phyloP scores from a whole-genome alignment of 306 rosid species.

The Senna siamea region DNA sequence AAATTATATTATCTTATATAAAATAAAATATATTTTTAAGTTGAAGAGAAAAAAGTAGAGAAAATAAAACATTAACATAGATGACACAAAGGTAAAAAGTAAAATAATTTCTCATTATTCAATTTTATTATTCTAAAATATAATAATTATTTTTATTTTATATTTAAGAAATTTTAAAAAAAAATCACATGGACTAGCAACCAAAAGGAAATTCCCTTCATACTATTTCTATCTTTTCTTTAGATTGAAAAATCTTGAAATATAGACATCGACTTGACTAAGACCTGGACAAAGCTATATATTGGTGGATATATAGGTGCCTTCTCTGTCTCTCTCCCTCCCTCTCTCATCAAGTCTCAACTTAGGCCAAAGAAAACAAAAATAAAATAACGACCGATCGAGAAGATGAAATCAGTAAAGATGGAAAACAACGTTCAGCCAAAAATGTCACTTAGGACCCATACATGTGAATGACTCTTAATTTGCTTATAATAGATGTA shows the following conservation, averaged over 20 bases:
- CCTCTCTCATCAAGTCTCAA: background rate
- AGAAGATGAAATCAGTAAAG: conserved; percentile 3
- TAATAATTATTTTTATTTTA: background rate
- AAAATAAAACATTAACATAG: too few relatives aligned
- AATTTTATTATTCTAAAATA: too few relatives aligned
- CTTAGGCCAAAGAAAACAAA: background rate
- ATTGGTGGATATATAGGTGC: conserved; percentile 3
- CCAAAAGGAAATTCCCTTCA: conserved; percentile 20
- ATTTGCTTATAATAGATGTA: conserved; percentile 12
- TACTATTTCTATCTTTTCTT: conserved; percentile 29
- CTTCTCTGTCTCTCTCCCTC: background rate
- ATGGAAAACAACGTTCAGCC: conserved; percentile 24
- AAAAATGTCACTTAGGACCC: conserved; percentile 36
- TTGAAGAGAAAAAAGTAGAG: too few relatives aligned
- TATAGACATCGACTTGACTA: conserved; percentile 37
- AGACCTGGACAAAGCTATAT: conserved; percentile 32
- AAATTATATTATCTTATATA: too few relatives aligned
- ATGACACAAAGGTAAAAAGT: too few relatives aligned
- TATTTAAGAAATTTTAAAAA: too few relatives aligned
- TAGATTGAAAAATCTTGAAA: conserved; percentile 26
- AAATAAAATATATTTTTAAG: too few relatives aligned
- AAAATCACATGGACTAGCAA: conserved; percentile 4
- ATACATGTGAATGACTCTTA: conserved; percentile 26
- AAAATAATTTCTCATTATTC: too few relatives aligned
- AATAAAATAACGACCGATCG: background rate